phyloP scores from a whole-genome alignment of 2,329 filamentous ascomycete genomes.

The Ceratocystis lukuohia region DNA sequence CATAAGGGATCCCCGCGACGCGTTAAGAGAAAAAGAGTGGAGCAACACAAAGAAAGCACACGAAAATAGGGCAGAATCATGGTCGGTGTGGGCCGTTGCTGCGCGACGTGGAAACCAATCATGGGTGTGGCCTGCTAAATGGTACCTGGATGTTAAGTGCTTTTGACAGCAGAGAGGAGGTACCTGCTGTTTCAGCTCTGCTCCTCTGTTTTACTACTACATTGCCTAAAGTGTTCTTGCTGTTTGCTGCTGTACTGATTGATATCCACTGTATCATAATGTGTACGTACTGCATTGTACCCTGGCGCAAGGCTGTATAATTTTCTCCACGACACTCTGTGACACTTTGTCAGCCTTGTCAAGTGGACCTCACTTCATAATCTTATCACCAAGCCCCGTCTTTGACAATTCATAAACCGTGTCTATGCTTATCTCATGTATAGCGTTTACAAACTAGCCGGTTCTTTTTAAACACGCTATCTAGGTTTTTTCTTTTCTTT shows the following conservation, averaged over 20 bases:
- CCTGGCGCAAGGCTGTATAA: not conserved
- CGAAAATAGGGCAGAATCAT: not conserved
- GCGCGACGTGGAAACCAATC: slow-evolving; percentile 11
- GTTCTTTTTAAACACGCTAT: not conserved
- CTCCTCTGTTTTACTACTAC: not conserved
- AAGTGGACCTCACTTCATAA: not conserved
- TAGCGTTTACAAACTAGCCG: not conserved
- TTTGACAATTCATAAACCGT: not conserved
- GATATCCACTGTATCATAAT: no score
- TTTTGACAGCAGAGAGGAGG: not conserved
- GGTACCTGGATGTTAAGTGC: not conserved
- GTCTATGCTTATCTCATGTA: not conserved
- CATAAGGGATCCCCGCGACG: not conserved
- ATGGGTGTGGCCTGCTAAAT: not conserved
- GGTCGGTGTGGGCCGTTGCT: slow-evolving; percentile 9
- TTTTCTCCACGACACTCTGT: not conserved
- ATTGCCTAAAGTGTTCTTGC: no score
- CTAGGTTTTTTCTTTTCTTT: not conserved
- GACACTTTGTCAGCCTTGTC: not conserved
- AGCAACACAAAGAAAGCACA: not conserved
- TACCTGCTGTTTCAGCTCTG: not conserved
- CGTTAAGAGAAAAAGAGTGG: not conserved
- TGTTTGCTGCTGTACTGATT: no score
- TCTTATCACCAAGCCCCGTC: not conserved
- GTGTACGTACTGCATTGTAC: not conserved